Conservation (phyloP, 495 filamentous ascomycete species). For the Tuber calosporum region DNA sequence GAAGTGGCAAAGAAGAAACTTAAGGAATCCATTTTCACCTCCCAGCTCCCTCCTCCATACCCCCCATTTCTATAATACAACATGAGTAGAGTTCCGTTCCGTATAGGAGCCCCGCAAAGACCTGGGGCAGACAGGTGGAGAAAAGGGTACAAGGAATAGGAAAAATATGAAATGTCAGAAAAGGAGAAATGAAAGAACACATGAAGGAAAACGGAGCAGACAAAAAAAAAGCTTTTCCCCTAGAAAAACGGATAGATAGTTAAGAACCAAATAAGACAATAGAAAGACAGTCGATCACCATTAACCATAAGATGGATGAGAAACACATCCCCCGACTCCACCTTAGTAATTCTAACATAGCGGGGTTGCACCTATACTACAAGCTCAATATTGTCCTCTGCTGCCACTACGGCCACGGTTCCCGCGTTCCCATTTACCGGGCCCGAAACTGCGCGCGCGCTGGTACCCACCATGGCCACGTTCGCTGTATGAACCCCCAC, state of each 20-base stretch:
- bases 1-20: background rate
- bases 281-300: background rate
- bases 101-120: background rate
- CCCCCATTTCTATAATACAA: background rate
- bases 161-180: background rate
- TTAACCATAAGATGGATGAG: background rate
- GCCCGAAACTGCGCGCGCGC: background rate
- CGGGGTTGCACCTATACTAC: background rate
- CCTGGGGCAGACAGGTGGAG: background rate
- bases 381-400: background rate
- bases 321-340: background rate
- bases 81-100: conserved; percentile 5
- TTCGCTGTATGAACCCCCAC: background rate
- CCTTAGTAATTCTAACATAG: background rate
- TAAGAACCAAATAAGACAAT: background rate
- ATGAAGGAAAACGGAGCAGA: background rate
- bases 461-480: background rate
- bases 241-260: background rate
- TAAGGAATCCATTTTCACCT: background rate
- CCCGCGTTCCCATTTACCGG: background rate
- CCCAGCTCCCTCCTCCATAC: background rate
- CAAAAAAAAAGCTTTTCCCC: background rate
- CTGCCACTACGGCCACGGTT: background rate
- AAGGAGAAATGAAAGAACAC: background rate
- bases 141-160: background rate